Base-by-base conservation (phyloP, 2,329 filamentous ascomycete species). In the Talaromyces piceae region DNA sequence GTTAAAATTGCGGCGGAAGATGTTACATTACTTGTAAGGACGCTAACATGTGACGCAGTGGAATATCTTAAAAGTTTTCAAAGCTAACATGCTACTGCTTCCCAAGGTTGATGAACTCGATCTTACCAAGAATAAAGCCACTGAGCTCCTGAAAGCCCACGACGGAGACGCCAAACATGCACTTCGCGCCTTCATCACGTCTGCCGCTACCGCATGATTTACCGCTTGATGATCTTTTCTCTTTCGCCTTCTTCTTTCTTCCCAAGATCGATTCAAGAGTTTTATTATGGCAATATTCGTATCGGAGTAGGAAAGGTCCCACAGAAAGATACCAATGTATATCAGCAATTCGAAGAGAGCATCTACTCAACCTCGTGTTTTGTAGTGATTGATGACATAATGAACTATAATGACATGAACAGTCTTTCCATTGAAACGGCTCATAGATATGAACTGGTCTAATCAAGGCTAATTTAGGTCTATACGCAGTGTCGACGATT, bases 1-100 rank as follows among this genome's bases (percentile, higher is more conserved):
- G 64, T 75, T 27, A 77, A 75, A 63, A 64, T 77, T 37, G 59
- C 66, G 23, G 63, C 64, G 33, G 73, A 70, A 39, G 73, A 77
- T 66, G 70, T 77, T 9, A 63, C 59, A 13, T 63, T 77, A 31
- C 57, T 77, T 63, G 74, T 76, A 59, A 53, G 68, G 65, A 43
- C 9, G 30, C 25, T 9, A 8, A 13, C 6, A 9, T 23, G 26
- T 13, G 22, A 5, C 22, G 23, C 16, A 3, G 11, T 13, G n/a
- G n/a, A n/a, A n/a, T 28, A 11, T 20, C 12, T 16, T n/a, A n/a
- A 39, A 9, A 28, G 20, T 13, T 13, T 44, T 13, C 2, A 12
- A 27, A 13, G 45, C 50, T 52, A 5, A 52, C 30, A n/a, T 28
- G 5, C 3, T 33, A 3, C 8, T 22, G 2, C n/a, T 12, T 37